phyloP scores from a whole-genome alignment of 1,284 basidiomycete species.

The Cryptococcus amylolentus region DNA sequence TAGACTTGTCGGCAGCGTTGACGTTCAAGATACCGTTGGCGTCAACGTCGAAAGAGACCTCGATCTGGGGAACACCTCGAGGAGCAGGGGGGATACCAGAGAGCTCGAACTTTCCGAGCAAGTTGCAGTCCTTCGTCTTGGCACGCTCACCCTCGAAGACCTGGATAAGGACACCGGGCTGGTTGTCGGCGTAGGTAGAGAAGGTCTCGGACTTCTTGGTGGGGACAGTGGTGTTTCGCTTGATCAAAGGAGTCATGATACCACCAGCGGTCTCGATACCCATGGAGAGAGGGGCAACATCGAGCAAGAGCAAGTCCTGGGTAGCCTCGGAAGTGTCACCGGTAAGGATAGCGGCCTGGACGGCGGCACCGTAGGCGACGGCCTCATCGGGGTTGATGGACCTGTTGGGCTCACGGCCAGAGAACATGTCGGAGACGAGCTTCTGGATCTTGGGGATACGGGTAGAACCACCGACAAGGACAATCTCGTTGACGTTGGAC shows the following conservation, averaged over 20 bases:
- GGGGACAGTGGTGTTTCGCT: conserved; percentile 95
- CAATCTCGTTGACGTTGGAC: conserved; percentile 96
- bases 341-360: conserved; percentile 96
- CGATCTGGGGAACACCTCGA: conserved; percentile 91
- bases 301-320: conserved; percentile 87
- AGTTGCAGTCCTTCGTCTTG: conserved; percentile 92
- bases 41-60: conserved; percentile 95
- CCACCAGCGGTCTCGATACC: conserved; percentile 99
- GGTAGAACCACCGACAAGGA: conserved; percentile 96
- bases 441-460: conserved; percentile 98
- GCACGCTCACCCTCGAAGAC: conserved; percentile 98
- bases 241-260: conserved; percentile 91
- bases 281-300: conserved; percentile 91
- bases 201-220: conserved; percentile 95
- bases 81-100: conserved; percentile 95
- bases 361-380: conserved; percentile 98
- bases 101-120: conserved; percentile 96
- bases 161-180: conserved; percentile 95
- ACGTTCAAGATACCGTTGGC: conserved; percentile 98
- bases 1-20: conserved; percentile 85
- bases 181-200: conserved; percentile 98
- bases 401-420: conserved; percentile 93
- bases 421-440: conserved; percentile 98
- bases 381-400: conserved; percentile 99
- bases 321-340: conserved; percentile 96